Evolutionary conservation across 2,329 filamentous ascomycete species (phyloP).

Genomic region (Myriangium duriaei): DNA sequence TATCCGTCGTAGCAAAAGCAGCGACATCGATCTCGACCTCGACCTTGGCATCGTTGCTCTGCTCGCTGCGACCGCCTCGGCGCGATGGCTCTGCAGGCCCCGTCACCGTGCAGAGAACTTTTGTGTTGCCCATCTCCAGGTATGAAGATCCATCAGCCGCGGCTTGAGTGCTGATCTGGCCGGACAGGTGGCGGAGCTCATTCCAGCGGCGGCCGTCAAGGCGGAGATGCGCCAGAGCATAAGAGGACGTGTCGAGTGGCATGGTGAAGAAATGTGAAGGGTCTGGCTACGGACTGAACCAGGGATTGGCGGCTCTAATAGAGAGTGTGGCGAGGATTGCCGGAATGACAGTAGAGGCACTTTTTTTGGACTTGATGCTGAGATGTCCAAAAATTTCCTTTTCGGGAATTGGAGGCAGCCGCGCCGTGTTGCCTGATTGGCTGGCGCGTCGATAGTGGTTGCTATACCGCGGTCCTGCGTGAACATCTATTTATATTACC

Average conservation of each 20-base stretch:
- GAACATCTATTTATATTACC: too few relatives aligned
- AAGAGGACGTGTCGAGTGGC: slow-evolving; percentile 91
- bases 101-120: slow-evolving; percentile 83
- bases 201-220: slow-evolving; percentile 82
- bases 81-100: slow-evolving; percentile 62
- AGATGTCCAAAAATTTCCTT: background rate
- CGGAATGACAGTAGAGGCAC: too few relatives aligned
- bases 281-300: too few relatives aligned
- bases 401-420: background rate
- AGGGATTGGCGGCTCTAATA: background rate
- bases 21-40: slow-evolving; percentile 74
- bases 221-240: slow-evolving; percentile 63
- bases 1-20: slow-evolving; percentile 78
- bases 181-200: slow-evolving; percentile 78
- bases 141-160: slow-evolving; percentile 88
- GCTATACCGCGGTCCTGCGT: too few relatives aligned
- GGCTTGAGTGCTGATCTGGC: slow-evolving; percentile 82
- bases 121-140: slow-evolving; percentile 94
- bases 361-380: background rate
- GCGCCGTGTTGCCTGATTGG: background rate
- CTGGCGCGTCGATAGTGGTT: too few relatives aligned
- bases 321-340: background rate
- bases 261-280: slow-evolving; percentile 37
- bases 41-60: slow-evolving; percentile 50
- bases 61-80: slow-evolving; percentile 31